A percentile compares a stretch with the other conserved stretches of the same genome.
These are phyloP conservation scores for Tetrapyrgos nigripes DNA, from an alignment of 1,284 basidiomycete genomes.

Conservation along the genomic window DNA sequence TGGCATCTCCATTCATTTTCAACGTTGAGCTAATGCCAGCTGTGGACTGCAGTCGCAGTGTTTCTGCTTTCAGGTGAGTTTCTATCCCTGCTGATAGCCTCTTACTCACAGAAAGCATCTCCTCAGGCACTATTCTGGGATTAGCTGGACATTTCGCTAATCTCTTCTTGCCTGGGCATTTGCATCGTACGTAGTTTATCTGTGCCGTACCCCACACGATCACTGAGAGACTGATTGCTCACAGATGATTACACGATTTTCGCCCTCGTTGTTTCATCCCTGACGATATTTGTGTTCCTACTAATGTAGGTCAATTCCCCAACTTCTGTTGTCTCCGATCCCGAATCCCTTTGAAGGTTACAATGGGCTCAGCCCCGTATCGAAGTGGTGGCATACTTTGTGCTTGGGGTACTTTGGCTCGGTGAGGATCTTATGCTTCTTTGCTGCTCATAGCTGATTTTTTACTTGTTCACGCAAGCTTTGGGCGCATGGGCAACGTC, in stretches of 20 bases:
- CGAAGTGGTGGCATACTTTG: constrained; percentile 60
- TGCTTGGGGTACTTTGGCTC: constrained; percentile 70
- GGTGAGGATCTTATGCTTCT: constrained; percentile 45
- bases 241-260: constrained; percentile 75
- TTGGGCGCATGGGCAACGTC: constrained; percentile 79
- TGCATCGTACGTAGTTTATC: constrained; percentile 55
- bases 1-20: constrained; percentile 4
- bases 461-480: constrained; percentile 44
- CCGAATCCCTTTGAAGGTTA: constrained; percentile 45
- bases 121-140: constrained; percentile 64
- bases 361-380: constrained; percentile 72
- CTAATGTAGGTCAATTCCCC: constrained; percentile 47
- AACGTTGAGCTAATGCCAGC: not conserved
- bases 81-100: not conserved
- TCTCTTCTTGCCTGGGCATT: constrained; percentile 62
- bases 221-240: constrained; percentile 6
- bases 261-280: constrained; percentile 63
- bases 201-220: not conserved
- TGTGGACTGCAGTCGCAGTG: constrained; percentile 50
- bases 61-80: constrained; percentile 59
- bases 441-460: constrained; percentile 4
- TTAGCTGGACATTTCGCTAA: constrained; percentile 68
- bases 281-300: constrained; percentile 66
- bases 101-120: not conserved
- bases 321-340: not conserved